A percentile compares a stretch with the other conserved stretches of the same genome.
phyloP scores from a whole-genome alignment of 2,329 filamentous ascomycete genomes.

The Orbilia ellipsospora region DNA sequence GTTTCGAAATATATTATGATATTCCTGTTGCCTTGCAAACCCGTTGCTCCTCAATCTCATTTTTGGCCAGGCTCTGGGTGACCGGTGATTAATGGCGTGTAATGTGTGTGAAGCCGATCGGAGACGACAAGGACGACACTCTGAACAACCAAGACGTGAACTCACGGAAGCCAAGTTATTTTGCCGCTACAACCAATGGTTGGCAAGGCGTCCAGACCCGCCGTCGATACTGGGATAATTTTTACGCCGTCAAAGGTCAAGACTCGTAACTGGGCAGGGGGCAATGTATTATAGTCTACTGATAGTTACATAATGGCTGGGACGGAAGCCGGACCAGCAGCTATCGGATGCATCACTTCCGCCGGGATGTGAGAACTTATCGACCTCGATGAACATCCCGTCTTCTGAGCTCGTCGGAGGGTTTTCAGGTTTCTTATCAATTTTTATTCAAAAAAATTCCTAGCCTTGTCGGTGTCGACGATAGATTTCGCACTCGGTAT shows the following conservation, averaged over 20 bases:
- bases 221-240: slow-evolving; percentile 42
- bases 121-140: slow-evolving; percentile 2
- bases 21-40: not conserved
- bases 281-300: slow-evolving; percentile 19
- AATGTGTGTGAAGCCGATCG: slow-evolving; percentile 14
- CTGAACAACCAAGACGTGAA: not conserved
- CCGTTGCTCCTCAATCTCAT: slow-evolving; percentile 17
- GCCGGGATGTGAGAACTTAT: slow-evolving; percentile 9
- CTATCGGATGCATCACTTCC: not conserved
- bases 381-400: slow-evolving; percentile 1
- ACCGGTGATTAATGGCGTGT: no score
- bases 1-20: not conserved
- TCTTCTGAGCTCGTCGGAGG: slow-evolving; percentile 49
- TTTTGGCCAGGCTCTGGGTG: not conserved
- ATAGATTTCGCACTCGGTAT: not conserved
- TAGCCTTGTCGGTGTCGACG: slow-evolving; percentile 36
- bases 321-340: not conserved
- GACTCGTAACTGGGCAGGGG: slow-evolving; percentile 12
- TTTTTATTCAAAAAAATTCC: slow-evolving; percentile 15
- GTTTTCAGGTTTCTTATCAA: slow-evolving; percentile 32
- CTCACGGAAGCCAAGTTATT: not conserved
- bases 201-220: slow-evolving; percentile 23
- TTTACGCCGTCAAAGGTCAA: slow-evolving; percentile 9
- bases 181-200: slow-evolving; percentile 11
- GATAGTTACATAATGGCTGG: slow-evolving; percentile 10